Evolutionary conservation across 768 basidiomycete genomes (phyloP).

Genomic region (Hypsizygus marmoreus): DNA sequence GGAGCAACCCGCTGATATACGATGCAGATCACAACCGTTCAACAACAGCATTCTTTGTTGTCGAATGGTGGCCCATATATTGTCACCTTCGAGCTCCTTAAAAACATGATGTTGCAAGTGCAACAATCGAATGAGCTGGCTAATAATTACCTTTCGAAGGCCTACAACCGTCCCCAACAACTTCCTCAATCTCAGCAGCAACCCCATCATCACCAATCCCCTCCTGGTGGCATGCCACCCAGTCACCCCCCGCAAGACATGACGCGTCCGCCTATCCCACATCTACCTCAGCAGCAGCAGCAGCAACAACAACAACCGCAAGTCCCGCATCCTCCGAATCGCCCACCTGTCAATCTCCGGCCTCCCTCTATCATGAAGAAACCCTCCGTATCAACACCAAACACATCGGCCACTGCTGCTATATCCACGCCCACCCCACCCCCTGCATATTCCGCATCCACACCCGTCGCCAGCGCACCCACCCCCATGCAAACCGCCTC

Average conservation of each 20-base stretch:
- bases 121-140: constrained; percentile 14
- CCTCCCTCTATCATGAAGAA: constrained; percentile 30
- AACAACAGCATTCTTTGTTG: constrained; percentile 43
- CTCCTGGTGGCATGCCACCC: constrained; percentile 9
- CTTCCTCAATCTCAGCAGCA: constrained; percentile 19
- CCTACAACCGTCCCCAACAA: constrained; percentile 16
- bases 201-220: constrained; percentile 12
- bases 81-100: constrained; percentile 39
- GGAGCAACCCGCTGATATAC: constrained; percentile 8
- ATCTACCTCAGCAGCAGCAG: constrained; percentile 19
- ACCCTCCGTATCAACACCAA: constrained; percentile 25
- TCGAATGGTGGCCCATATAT: no score
- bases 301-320: constrained; percentile 18
- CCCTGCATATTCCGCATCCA: constrained; percentile 42
- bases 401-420: constrained; percentile 19
- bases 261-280: constrained; percentile 23
- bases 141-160: constrained; percentile 15
- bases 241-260: constrained; percentile 12
- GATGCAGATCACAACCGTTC: constrained; percentile 44
- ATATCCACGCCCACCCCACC: constrained; percentile 48
- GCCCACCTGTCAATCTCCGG: constrained; percentile 15
- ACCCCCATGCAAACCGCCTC: constrained; percentile 56
- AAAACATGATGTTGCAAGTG: constrained; percentile 36
- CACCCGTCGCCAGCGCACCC: constrained; percentile 44
- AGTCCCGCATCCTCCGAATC: constrained; percentile 16